Percentiles rank a stretch among this genome's conserved stretches.
These are phyloP conservation scores for Penicillium bovifimosum DNA, from an alignment of 495 filamentous ascomycete species.

Conservation along the genomic window DNA sequence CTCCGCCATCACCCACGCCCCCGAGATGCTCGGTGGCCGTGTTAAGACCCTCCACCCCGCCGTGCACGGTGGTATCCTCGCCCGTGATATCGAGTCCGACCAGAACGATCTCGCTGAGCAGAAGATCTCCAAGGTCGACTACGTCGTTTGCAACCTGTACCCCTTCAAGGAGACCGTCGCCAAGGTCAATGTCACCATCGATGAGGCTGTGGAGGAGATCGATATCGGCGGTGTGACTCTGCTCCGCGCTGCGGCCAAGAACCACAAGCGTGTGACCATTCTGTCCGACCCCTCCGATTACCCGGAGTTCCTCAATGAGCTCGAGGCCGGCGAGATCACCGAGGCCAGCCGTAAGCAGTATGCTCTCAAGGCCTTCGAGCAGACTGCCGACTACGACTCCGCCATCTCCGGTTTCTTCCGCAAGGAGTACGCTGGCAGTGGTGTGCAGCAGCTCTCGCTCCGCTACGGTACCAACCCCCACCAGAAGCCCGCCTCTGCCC, in stretches of 20 bases:
- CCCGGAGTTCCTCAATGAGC: constrained; percentile 84
- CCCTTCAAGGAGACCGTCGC: constrained; percentile 97
- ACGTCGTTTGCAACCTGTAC: constrained; percentile 96
- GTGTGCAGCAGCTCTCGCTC: constrained; percentile 74
- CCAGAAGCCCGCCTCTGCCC: constrained; percentile 91
- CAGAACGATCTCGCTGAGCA: constrained; percentile 95
- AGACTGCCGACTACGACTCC: constrained; percentile 95
- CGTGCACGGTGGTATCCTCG: constrained; percentile 90
- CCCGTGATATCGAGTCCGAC: constrained; percentile 84
- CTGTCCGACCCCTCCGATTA: constrained; percentile 92
- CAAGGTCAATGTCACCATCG: constrained; percentile 92
- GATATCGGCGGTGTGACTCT: constrained; percentile 97
- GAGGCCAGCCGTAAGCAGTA: constrained; percentile 77
- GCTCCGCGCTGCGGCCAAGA: constrained; percentile 94
- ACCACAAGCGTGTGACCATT: constrained; percentile 90
- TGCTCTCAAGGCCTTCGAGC: constrained; percentile 94
- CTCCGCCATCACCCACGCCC: constrained; percentile 95
- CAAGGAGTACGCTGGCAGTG: constrained; percentile 85
- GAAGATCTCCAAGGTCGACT: constrained; percentile 97
- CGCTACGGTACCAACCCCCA: constrained; percentile 97
- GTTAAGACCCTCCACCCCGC: constrained; percentile 97
- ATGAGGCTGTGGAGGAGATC: constrained; percentile 96
- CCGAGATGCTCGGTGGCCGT: constrained; percentile 92
- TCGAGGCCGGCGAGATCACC: constrained; percentile 78
- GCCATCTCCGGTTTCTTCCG: constrained; percentile 97